Conservation (phyloP, 768 basidiomycete genomes). For the Favolaschia claudopus region DNA sequence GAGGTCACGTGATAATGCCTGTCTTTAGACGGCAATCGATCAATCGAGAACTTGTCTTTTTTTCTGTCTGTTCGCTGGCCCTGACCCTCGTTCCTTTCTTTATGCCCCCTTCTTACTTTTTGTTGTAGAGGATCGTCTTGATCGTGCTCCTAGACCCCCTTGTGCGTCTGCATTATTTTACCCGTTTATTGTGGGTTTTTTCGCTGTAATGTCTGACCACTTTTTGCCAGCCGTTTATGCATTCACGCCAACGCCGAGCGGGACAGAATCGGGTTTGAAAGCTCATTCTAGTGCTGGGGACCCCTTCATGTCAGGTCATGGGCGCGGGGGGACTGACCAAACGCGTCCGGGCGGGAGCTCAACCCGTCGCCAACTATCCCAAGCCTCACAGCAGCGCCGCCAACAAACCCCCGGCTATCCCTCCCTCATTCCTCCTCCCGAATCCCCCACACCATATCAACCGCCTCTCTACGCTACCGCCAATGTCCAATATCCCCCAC, state of each 20-base stretch:
- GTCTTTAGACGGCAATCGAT: constrained; percentile 4
- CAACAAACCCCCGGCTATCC: background rate
- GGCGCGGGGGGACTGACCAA: constrained; percentile 9
- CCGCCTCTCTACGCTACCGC: constrained; percentile 4
- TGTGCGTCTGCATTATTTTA: background rate
- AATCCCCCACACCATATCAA: constrained; percentile 1
- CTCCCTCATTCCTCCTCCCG: constrained; percentile 3
- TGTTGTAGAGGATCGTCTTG: constrained; percentile 18
- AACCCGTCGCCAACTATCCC: constrained; percentile 3
- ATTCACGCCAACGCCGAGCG: constrained; percentile 3
- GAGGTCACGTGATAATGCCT: constrained; percentile 6
- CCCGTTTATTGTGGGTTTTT: background rate
- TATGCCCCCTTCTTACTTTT: constrained; percentile 12
- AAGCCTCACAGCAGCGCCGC: constrained; percentile 7
- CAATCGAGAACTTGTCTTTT: background rate
- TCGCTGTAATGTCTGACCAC: constrained; percentile 1
- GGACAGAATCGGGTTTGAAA: constrained; percentile 7
- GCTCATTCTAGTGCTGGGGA: background rate
- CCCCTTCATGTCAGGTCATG: constrained; percentile 11
- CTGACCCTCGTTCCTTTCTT: constrained; percentile 9
- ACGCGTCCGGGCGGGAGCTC: background rate
- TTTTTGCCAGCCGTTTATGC: constrained; percentile 18
- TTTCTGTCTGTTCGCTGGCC: background rate
- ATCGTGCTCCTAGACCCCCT: background rate
- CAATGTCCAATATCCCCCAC: constrained; percentile 34